Conservation (phyloP, 345 rosid genomes). For the Euphorbia peplus region DNA sequence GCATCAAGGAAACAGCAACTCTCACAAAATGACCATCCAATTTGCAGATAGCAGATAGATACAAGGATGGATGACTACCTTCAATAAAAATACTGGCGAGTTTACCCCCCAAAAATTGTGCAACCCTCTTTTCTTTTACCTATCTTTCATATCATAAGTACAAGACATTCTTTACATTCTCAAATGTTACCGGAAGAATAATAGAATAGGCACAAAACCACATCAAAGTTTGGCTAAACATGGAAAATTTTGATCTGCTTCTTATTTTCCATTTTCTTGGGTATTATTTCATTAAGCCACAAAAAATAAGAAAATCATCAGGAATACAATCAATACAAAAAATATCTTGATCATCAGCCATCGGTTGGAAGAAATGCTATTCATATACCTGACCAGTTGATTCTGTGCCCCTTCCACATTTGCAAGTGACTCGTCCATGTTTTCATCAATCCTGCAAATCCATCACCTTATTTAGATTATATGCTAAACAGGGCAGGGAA, state of each 20-base stretch:
- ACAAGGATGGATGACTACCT: background rate
- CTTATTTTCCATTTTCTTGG: slow-evolving; percentile 14
- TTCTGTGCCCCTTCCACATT: slow-evolving; percentile 81
- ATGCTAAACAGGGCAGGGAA: background rate
- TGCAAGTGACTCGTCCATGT: slow-evolving; percentile 66
- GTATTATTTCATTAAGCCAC: slow-evolving; percentile 43
- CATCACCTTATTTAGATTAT: background rate
- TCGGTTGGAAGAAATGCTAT: slow-evolving; percentile 72
- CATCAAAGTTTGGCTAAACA: background rate
- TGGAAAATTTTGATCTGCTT: background rate
- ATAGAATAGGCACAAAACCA: background rate
- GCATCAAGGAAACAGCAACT: background rate
- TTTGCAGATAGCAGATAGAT: background rate
- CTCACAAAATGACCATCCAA: background rate
- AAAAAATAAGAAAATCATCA: slow-evolving; percentile 78
- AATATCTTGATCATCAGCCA: slow-evolving; percentile 85
- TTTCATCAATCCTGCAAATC: slow-evolving; percentile 65
- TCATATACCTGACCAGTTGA: slow-evolving; percentile 64
- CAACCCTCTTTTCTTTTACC: slow-evolving; percentile 5
- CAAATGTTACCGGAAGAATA: slow-evolving; percentile 10
- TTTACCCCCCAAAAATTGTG: slow-evolving; percentile 16
- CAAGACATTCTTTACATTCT: slow-evolving; percentile 14
- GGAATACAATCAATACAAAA: slow-evolving; percentile 65
- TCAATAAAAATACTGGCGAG: background rate
- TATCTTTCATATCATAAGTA: slow-evolving; percentile 4